Evolutionary conservation across 768 basidiomycete genomes (phyloP).

Genomic region (Kwoniella europaea): DNA sequence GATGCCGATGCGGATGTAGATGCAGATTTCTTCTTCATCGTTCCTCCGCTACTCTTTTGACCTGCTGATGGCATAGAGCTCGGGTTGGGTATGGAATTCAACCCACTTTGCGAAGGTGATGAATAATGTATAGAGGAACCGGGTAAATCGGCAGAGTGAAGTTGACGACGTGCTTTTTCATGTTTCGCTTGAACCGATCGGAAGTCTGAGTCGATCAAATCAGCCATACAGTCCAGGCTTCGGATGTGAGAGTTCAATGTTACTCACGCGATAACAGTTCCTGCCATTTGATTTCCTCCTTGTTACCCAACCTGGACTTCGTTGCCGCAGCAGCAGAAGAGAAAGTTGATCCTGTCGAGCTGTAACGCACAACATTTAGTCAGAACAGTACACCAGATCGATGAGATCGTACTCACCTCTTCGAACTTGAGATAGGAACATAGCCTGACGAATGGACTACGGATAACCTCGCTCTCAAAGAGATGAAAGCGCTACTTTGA

Average conservation of each 20-base stretch:
- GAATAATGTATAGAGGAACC: constrained; percentile 45
- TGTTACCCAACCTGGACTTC: constrained; percentile 74
- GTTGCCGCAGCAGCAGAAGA: constrained; percentile 58
- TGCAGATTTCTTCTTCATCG: constrained; percentile 35
- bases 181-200: constrained; percentile 85
- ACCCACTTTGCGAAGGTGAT: constrained; percentile 48
- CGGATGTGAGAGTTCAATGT: no score
- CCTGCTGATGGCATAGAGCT: background rate
- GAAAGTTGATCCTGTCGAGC: constrained; percentile 24
- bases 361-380: background rate
- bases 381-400: background rate
- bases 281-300: constrained; percentile 96
- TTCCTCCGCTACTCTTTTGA: constrained; percentile 16
- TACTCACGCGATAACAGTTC: constrained; percentile 74
- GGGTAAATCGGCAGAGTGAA: constrained; percentile 61
- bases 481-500: constrained; percentile 94
- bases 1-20: constrained; percentile 13
- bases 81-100: constrained; percentile 24
- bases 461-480: constrained; percentile 87
- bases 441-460: constrained; percentile 95
- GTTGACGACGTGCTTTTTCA: constrained; percentile 83
- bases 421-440: constrained; percentile 78
- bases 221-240: no score
- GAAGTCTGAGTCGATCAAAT: constrained; percentile 64
- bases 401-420: constrained; percentile 65